Base-by-base conservation (phyloP, 371 early-diverging fungal genomes). In the Funneliformis caledonium region DNA sequence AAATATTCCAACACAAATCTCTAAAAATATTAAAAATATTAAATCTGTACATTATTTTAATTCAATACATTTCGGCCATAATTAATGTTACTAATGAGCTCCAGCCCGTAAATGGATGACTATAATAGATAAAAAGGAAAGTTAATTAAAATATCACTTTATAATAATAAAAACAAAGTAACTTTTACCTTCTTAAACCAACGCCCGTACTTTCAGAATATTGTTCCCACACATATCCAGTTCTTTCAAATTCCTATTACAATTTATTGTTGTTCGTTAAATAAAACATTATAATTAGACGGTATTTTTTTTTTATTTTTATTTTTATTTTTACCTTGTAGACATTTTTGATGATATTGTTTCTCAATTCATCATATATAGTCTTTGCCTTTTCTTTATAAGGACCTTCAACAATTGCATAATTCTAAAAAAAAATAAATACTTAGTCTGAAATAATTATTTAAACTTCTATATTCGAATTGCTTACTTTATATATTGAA, bases 31-130 rank as follows among this genome's bases (percentile, higher is more conserved):
- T 26, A 26, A 26, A 26, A 26, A 26, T 26, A 26, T 26, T 26
- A 26, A 26, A 26, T 26, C 26, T 26, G 26, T 26, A 26, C 26
- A 26, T 26, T 26, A 26, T 26, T 26, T 26, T 26, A 26, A 26
- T 48, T 76, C 75, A 83, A 78, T 82, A 83, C 14, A 72, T 76
- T 43, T 83, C 83, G 3, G 81, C 80, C 93, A 98, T 97, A 72
- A 97, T 94, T 56, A 94, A 86, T 48, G 94, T 84, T 8, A 97
- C 88, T 72, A 97, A 88, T 73, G 96, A 88, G 0, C 96, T 95
- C 98, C 98, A 98, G 11, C 98, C 98, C 9, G 97, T 97, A 81
- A 98, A 98, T 50, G 98, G 98, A 85, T 97, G 97, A 68, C 95
- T 93, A 59, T 95, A 88, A 1, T 42, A 26, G 31, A 52, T 5